Percentiles rank a stretch among this genome's conserved stretches.
These are phyloP conservation scores for Penicillium angulare DNA, from an alignment of 495 filamentous ascomycete genomes.

Conservation along the genomic window DNA sequence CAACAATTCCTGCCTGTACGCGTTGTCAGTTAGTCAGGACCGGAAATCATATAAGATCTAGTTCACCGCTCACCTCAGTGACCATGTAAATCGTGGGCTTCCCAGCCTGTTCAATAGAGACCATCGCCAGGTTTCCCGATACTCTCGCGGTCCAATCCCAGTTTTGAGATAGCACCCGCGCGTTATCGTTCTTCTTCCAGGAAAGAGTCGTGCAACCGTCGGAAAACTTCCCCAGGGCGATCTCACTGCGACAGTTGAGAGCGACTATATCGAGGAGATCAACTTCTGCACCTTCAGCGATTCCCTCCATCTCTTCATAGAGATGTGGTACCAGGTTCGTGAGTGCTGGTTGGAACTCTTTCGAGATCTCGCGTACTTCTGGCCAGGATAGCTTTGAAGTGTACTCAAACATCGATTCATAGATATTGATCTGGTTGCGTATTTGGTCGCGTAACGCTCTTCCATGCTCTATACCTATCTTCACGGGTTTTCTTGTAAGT, in stretches of 20 bases:
- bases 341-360: slow-evolving; percentile 43
- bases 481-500: no score
- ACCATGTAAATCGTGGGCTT: slow-evolving; percentile 52
- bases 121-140: slow-evolving; percentile 53
- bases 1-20: slow-evolving; percentile 60
- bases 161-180: slow-evolving; percentile 58
- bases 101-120: slow-evolving; percentile 48
- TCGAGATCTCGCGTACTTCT: slow-evolving; percentile 42
- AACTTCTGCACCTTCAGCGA: slow-evolving; percentile 57
- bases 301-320: slow-evolving; percentile 53
- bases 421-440: slow-evolving; percentile 47
- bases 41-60: no score
- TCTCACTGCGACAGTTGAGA: slow-evolving; percentile 67
- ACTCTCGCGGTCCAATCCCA: slow-evolving; percentile 60
- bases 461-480: slow-evolving; percentile 60
- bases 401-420: slow-evolving; percentile 49
- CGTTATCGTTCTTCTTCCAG: slow-evolving; percentile 43
- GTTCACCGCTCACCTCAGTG: slow-evolving; percentile 40
- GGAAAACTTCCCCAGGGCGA: slow-evolving; percentile 59
- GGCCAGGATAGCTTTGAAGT: slow-evolving; percentile 50
- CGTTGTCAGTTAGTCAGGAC: neutral
- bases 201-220: slow-evolving; percentile 65
- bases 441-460: slow-evolving; percentile 42
- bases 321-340: slow-evolving; percentile 42
- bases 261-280: slow-evolving; percentile 60